These are phyloP conservation scores for Reticulascus tulasneorum DNA, from an alignment of 2,329 filamentous ascomycete species.

Conservation along the genomic window DNA sequence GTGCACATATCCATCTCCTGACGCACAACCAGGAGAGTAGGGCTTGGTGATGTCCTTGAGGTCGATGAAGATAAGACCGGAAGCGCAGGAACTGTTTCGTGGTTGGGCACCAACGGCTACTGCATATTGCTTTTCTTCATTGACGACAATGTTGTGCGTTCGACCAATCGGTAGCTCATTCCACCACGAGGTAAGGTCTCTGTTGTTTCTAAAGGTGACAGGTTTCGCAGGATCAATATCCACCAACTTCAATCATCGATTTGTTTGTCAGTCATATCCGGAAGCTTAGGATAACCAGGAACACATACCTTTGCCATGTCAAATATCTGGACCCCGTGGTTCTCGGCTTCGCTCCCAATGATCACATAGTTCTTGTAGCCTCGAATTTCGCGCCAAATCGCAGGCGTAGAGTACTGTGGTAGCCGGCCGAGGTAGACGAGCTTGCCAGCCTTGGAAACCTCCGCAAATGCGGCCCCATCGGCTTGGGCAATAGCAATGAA, in stretches of 20 bases:
- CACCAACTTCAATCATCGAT: constrained; percentile 24
- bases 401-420: constrained; percentile 26
- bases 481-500: constrained; percentile 36
- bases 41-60: constrained; percentile 50
- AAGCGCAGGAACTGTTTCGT: constrained; percentile 36
- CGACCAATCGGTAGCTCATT: constrained; percentile 30
- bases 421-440: constrained; percentile 37
- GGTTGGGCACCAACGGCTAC: constrained; percentile 41
- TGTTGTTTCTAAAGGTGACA: constrained; percentile 20
- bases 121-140: constrained; percentile 40
- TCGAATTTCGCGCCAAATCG: constrained; percentile 31
- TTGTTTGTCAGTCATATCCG: not conserved
- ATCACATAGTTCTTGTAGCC: constrained; percentile 24
- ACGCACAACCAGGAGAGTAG: constrained; percentile 48
- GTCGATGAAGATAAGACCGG: constrained; percentile 55
- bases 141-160: constrained; percentile 43
- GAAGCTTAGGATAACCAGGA: not conserved
- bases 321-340: constrained; percentile 56
- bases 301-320: constrained; percentile 43
- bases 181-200: constrained; percentile 25
- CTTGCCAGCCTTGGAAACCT: constrained; percentile 33
- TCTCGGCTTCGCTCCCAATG: constrained; percentile 32
- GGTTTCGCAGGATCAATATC: constrained; percentile 33
- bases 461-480: constrained; percentile 39
- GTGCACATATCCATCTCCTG: constrained; percentile 55